Evolutionary conservation across 345 rosid species (phyloP).

Genomic region (Lenwebbia sp.): DNA sequence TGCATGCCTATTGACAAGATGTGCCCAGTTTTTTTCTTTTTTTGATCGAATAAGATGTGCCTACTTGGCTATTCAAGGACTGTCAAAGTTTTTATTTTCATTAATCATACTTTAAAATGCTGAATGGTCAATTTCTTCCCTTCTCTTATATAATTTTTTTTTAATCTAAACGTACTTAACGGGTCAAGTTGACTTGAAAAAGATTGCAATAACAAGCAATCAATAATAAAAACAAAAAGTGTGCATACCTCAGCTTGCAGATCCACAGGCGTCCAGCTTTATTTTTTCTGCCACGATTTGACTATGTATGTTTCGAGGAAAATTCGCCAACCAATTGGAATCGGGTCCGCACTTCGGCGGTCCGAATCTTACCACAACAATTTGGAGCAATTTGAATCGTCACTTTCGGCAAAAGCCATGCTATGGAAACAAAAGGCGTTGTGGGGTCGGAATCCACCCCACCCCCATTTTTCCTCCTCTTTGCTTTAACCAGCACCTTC

Average conservation of each 20-base stretch:
- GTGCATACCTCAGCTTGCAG: background rate
- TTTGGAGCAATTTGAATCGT: background rate
- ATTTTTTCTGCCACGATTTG: background rate
- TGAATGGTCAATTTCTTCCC: background rate
- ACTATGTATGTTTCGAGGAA: background rate
- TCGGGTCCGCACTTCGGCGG: background rate
- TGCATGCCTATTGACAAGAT: no score
- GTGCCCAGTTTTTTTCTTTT: background rate
- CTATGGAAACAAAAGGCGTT: background rate
- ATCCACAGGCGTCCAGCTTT: background rate
- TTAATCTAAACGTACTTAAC: background rate
- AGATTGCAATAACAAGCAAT: background rate
- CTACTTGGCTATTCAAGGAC: background rate
- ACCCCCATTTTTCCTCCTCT: background rate
- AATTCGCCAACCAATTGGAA: background rate
- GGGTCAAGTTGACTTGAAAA: background rate
- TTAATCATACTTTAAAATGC: background rate
- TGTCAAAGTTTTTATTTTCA: background rate
- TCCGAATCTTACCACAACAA: background rate
- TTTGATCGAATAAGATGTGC: background rate
- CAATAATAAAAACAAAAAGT: background rate
- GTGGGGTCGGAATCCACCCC: background rate
- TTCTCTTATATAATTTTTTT: background rate
- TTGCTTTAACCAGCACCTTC: background rate
- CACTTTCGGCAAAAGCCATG: background rate